Evolutionary conservation across 164 flowering plant species (phyloP).

Genomic region (Stephania yunnanensis): DNA sequence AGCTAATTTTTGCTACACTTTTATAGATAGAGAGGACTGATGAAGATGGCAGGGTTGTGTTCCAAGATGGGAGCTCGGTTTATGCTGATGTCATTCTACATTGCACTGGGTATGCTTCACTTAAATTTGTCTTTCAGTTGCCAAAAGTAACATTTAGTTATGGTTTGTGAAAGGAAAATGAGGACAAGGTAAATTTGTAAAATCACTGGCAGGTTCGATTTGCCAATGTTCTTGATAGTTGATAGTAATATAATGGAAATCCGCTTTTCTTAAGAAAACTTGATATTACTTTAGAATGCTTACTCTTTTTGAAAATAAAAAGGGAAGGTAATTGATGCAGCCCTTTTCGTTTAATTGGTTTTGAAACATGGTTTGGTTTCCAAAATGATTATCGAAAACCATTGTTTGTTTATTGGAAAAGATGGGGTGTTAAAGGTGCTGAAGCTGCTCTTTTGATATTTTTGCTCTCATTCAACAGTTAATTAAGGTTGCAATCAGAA

Average conservation of each 20-base stretch:
- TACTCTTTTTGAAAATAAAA: too few species aligned
- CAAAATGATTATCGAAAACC: too few species aligned
- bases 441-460: background rate
- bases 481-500: background rate
- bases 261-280: background rate
- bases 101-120: conserved; percentile 63
- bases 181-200: background rate
- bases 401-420: too few species aligned
- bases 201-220: background rate
- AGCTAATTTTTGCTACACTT: conserved; percentile 14
- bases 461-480: background rate
- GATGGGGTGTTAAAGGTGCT: too few species aligned
- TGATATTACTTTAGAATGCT: too few species aligned
- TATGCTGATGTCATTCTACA: conserved; percentile 54
- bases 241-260: background rate
- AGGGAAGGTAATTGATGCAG: too few species aligned
- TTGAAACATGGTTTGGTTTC: too few species aligned
- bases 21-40: conserved; percentile 51
- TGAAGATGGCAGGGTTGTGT: conserved; percentile 52
- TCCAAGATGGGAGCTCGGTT: conserved; percentile 42
- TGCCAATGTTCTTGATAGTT: background rate
- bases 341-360: too few species aligned
- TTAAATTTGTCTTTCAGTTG: background rate
- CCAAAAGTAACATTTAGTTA: background rate
- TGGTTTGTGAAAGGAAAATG: background rate